Evolutionary conservation across 495 filamentous ascomycete genomes (phyloP), one percentile per base, ranked within the genome.

Genomic region (Cryomyces minteri): DNA sequence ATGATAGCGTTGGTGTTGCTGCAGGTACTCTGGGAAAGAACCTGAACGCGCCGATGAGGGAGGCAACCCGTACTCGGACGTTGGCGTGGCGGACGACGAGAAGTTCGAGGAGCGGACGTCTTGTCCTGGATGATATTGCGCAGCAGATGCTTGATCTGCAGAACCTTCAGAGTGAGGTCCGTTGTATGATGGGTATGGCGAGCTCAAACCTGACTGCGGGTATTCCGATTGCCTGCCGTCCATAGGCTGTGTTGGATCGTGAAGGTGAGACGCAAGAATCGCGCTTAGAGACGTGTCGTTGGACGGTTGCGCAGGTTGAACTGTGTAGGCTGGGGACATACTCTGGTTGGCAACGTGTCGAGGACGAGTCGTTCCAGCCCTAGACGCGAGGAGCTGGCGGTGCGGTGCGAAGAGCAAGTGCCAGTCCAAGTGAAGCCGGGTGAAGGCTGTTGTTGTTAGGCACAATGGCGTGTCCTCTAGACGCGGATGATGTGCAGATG

Each of bases 171-270:
- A 84, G 64, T 76, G 72, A 56, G 69, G 67, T 69, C 76, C 70
- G 66, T 69, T 75, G 67, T 72, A 70, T 56, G 74, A 69, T 69
- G 78, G 72, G 72, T 76, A 79, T 70, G 81, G 78, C 56, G 77
- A 78, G 67, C 74, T 78, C 88, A 84, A 92, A 94, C 87, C 88
- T 93, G 86, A 80, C 79, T 94, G 88, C 82, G 84, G 77, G 71
- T 88, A 94, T 66, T 92, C 86, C 71, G 83, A 68, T 61, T 82
- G 74, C 72, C 80, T 76, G 74, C 83, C 82, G 74, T 88, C 83
- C 82, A 94, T 90, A 79, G 67, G 71, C 64, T 64, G 66, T 53
- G 63, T 62, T 18, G 43, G 49, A 47, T 44, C 48, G 38, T 56
- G 54, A 33, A 55, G 40, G 48, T 58, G 51, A 29, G 46, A 48